Percentiles rank a stretch among this genome's conserved stretches.
Conservation (phyloP, 225 moss, liverwort and hornwort species). For the Straminergon stramineum region DNA sequence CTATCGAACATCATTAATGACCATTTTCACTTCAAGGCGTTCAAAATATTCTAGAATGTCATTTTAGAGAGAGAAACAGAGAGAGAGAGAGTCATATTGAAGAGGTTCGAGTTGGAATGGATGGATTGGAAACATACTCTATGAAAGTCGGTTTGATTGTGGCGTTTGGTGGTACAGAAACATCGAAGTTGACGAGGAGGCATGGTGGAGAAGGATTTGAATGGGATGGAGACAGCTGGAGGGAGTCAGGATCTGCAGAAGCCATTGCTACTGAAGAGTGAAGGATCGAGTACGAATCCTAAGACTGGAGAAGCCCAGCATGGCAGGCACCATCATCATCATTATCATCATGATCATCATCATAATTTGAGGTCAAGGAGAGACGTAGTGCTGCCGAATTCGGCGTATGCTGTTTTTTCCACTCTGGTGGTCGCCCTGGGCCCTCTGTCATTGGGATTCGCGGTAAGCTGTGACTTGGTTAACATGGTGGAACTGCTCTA, state of each 20-base stretch:
- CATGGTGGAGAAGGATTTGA: constrained; percentile 26
- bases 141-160: background rate
- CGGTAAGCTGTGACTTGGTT: constrained; percentile 16
- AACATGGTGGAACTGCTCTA: background rate
- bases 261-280: constrained; percentile 23
- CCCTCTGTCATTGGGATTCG: constrained; percentile 51
- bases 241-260: constrained; percentile 21
- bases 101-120: background rate
- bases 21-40: background rate
- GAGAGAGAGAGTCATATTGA: background rate
- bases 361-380: constrained; percentile 25
- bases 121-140: background rate
- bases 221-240: constrained; percentile 28
- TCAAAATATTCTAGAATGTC: background rate
- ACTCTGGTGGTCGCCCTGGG: constrained; percentile 69
- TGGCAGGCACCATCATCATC: background rate
- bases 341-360: background rate
- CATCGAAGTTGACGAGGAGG: background rate
- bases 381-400: constrained; percentile 29
- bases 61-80: background rate
- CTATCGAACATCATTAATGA: background rate
- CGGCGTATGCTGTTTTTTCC: constrained; percentile 27
- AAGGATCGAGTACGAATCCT: background rate
- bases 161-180: background rate
- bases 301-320: background rate